Conservation (phyloP, 106 monocot genomes). For the Ottelia alismoides region DNA sequence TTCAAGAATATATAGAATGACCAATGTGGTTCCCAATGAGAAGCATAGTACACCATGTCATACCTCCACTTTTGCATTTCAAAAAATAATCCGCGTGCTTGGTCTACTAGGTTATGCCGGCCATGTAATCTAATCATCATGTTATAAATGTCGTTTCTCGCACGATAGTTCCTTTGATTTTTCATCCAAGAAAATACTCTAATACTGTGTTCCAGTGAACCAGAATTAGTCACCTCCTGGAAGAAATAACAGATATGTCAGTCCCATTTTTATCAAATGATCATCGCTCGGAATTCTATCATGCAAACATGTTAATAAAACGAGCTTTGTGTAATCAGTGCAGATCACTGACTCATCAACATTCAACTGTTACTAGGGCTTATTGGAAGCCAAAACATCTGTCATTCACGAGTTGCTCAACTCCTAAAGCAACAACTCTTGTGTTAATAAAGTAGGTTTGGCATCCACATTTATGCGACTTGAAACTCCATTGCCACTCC, state of each 20-base stretch:
- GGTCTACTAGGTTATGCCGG: constrained; percentile 65
- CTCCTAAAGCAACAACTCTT: too few relatives aligned
- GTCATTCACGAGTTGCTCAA: too few relatives aligned
- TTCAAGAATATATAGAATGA: too few relatives aligned
- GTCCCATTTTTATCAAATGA: too few relatives aligned
- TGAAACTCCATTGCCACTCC: too few relatives aligned
- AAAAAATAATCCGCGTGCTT: constrained; percentile 90
- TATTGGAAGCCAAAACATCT: too few relatives aligned
- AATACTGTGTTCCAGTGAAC: constrained; percentile 67
- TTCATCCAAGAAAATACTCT: constrained; percentile 94
- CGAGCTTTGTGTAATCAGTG: too few relatives aligned
- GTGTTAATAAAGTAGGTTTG: too few relatives aligned
- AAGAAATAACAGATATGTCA: constrained; percentile 17
- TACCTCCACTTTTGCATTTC: constrained; percentile 96
- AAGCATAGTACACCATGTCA: constrained; percentile 17
- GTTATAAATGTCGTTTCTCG: constrained; percentile 11
- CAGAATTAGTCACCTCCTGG: constrained; percentile 64
- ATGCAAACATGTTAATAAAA: too few relatives aligned
- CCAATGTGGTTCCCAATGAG: constrained; percentile 26
- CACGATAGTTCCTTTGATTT: constrained; percentile 37
- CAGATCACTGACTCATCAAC: neutral
- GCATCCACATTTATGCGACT: too few relatives aligned
- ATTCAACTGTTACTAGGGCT: neutral
- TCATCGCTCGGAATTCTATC: too few relatives aligned
- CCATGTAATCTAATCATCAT: constrained; percentile 46